Percentiles rank a stretch among this genome's conserved stretches.
Conservation (phyloP, 345 rosid genomes). For the Populus davidiana region DNA sequence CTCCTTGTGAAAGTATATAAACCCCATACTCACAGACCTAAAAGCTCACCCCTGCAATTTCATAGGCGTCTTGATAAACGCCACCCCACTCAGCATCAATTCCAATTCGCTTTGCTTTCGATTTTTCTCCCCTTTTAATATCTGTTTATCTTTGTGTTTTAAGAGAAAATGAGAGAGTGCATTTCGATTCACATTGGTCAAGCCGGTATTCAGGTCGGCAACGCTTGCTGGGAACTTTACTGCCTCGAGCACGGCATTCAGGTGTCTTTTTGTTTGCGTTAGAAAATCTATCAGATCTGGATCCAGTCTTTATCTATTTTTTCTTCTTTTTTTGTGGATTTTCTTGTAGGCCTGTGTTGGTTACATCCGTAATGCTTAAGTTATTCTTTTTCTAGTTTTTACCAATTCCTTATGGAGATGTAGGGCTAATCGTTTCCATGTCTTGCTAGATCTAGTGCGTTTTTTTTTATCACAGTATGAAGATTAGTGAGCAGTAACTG, state of each 20-base stretch:
- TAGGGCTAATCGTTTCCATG: too few species aligned
- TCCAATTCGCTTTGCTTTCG: too few species aligned
- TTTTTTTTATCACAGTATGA: too few species aligned
- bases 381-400: too few species aligned
- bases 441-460: too few species aligned
- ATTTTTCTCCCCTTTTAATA: not conserved
- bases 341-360: too few species aligned
- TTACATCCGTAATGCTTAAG: too few species aligned
- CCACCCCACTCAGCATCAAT: slow-evolving; percentile 1
- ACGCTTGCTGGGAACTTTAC: slow-evolving; percentile 29
- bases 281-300: not conserved
- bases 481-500: too few species aligned
- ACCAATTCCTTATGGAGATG: too few species aligned
- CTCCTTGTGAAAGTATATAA: not conserved
- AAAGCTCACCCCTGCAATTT: not conserved
- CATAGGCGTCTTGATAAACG: slow-evolving; percentile 59
- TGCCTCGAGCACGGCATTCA: slow-evolving; percentile 21
- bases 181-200: slow-evolving; percentile 28
- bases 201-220: slow-evolving; percentile 28
- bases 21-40: not conserved
- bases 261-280: not conserved
- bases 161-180: slow-evolving; percentile 21
- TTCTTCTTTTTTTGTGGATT: too few species aligned
- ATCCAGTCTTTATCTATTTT: not conserved
- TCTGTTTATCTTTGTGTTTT: not conserved